Evolutionary conservation across 2,329 filamentous ascomycete genomes (phyloP), one percentile per base, ranked within the genome.

Genomic region (Reticulascus tulasneorum): DNA sequence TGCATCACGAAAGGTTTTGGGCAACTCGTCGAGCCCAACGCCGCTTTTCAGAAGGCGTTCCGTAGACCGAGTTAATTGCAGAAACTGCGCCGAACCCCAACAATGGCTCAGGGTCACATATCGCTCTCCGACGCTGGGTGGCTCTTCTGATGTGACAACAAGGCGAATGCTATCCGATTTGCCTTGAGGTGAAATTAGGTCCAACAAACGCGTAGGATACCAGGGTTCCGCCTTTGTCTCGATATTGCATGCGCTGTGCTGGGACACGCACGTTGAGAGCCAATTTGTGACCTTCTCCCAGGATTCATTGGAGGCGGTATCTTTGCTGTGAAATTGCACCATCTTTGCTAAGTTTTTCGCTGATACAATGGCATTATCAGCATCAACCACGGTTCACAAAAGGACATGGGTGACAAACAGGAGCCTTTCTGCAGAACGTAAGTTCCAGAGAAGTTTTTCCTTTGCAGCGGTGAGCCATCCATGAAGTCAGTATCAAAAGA

Each of bases 31-130:
- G 4, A 33, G 2, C 15, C 20, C 8, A 6, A 42, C 13, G 4
- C 33, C 9, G 13, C 17, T 29, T 4, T 9, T n/a, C 9, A 31
- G 26, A 0, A 37, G 5, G 10, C 4, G 12, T 3, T 4, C 16
- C 7, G 23, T 20, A 2, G 11, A 36, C n/a, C 21, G 30, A 1
- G 35, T 39, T 3, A 39, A 23, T 15, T 39, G 33, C 9, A 39
- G 9, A 15, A 39, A 37, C 13, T 31, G 27, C 12, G 33, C 33
- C 5, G 33, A 22, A 11, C 37, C 37, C 37, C 33, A 37, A 16
- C 37, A 39, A 21, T 39, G 37, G 18, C 37, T 39, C 19, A 39
- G 17, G 2, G 37, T 39, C 1, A 33, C 23, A 12, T 39, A 39
- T 2, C 27, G 10, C 5, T 31, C 15, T 2, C 18, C 18, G 1